Evolutionary conservation across 2,329 filamentous ascomycete species (phyloP).

Genomic region (Clonostachys rhizophaga): DNA sequence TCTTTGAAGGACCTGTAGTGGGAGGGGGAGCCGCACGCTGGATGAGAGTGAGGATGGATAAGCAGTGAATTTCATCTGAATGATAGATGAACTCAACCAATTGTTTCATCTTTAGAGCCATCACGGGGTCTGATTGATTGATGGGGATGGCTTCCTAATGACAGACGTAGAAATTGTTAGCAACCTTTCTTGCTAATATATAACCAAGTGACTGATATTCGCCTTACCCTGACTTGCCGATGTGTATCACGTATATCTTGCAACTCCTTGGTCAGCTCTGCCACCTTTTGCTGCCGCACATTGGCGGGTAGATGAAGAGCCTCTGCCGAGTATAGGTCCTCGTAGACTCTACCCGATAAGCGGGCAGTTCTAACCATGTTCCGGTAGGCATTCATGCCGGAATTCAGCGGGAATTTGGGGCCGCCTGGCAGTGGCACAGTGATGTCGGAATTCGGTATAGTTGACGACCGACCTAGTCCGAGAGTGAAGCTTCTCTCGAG

Average conservation of each 20-base stretch:
- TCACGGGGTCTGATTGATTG: no score
- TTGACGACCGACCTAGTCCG: slow-evolving; percentile 14
- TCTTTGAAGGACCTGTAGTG: background rate
- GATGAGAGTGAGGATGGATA: slow-evolving; percentile 1
- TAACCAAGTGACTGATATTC: no score
- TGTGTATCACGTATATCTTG: background rate
- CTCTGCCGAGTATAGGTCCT: background rate
- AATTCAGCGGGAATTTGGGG: no score
- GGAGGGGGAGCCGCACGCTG: background rate
- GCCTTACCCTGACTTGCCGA: no score
- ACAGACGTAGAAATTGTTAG: no score
- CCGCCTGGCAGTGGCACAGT: slow-evolving; percentile 6
- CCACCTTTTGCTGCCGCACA: background rate
- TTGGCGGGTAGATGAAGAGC: background rate
- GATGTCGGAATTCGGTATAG: slow-evolving; percentile 16
- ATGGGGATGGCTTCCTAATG: no score
- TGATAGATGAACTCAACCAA: background rate
- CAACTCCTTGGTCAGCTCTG: background rate
- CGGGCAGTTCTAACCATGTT: background rate
- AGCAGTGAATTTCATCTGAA: background rate
- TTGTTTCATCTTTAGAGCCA: background rate
- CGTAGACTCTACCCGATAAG: background rate
- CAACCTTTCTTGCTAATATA: no score
- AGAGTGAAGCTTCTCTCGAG: slow-evolving; percentile 14
- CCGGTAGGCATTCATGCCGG: background rate